Conservation (phyloP, 1,139 yeast genomes). For the Hyphopichia buzzinii region DNA sequence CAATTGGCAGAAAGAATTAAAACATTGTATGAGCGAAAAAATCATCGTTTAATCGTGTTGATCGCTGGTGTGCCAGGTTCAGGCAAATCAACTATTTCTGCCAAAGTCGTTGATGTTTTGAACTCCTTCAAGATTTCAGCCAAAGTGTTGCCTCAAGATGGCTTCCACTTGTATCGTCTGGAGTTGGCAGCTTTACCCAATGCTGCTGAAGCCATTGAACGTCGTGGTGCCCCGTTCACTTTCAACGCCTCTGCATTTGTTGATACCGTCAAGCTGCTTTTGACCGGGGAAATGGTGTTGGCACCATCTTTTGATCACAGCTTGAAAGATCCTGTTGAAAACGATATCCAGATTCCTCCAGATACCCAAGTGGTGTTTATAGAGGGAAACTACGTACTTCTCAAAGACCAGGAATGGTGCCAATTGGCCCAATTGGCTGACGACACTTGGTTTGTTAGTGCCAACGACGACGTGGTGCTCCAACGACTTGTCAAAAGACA, state of each 20-base stretch:
- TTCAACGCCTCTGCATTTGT: slow-evolving; percentile 58
- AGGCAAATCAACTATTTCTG: slow-evolving; percentile 73
- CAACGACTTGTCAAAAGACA: slow-evolving; percentile 71
- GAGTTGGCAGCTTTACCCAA: slow-evolving; percentile 52
- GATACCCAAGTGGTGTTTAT: slow-evolving; percentile 51
- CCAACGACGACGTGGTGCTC: slow-evolving; percentile 46
- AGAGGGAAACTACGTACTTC: slow-evolving; percentile 64
- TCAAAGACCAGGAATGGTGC: slow-evolving; percentile 52
- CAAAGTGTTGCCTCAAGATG: slow-evolving; percentile 62
- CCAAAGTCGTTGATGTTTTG: slow-evolving; percentile 17
- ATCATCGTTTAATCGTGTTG: slow-evolving; percentile 47
- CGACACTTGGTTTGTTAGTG: slow-evolving; percentile 47
- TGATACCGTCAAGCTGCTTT: slow-evolving; percentile 20
- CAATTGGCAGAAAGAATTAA: not conserved
- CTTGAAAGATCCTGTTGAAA: slow-evolving; percentile 61
- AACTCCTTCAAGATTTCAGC: slow-evolving; percentile 14
- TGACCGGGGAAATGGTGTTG: slow-evolving; percentile 21
- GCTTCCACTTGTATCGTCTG: slow-evolving; percentile 69
- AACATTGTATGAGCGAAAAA: not conserved
- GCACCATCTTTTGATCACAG: slow-evolving; percentile 81
- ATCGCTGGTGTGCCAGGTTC: slow-evolving; percentile 81
- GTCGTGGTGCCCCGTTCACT: slow-evolving; percentile 86
- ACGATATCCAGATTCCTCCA: slow-evolving; percentile 44
- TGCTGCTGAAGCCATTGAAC: slow-evolving; percentile 52
- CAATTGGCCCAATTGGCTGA: slow-evolving; percentile 35